Conservation (phyloP, 2,329 filamentous ascomycete genomes). For the Fonsecaea erecta region DNA sequence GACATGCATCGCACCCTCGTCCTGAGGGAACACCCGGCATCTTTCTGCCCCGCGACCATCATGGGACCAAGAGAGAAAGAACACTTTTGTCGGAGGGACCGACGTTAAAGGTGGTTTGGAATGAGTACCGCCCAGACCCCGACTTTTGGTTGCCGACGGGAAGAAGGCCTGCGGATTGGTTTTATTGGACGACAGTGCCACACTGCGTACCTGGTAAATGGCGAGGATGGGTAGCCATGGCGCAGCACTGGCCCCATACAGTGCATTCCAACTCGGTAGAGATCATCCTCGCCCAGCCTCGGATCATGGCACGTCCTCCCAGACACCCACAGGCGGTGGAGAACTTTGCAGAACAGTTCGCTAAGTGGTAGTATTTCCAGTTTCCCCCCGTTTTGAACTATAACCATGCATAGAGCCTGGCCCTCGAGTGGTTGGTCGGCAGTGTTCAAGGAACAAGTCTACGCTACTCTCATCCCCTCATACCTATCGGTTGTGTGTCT, state of each 20-base stretch:
- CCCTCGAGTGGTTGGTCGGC: too few relatives aligned
- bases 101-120: not conserved
- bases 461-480: too few relatives aligned
- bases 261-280: not conserved
- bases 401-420: too few relatives aligned
- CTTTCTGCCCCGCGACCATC: not conserved
- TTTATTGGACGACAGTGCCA: not conserved
- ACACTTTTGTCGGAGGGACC: not conserved
- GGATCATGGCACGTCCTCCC: too few relatives aligned
- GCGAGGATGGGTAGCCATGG: too few relatives aligned
- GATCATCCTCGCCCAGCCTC: not conserved
- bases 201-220: too few relatives aligned
- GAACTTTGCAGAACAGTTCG: too few relatives aligned
- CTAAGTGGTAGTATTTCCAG: too few relatives aligned
- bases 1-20: constrained; percentile 57
- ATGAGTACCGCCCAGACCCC: not conserved
- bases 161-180: not conserved
- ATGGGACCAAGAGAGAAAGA: not conserved
- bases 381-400: too few relatives aligned
- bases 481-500: too few relatives aligned
- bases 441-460: too few relatives aligned
- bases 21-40: constrained; percentile 59
- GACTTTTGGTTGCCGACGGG: not conserved
- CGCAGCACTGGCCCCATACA: not conserved
- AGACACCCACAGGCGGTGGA: too few relatives aligned